Percentiles rank a stretch among this genome's conserved stretches.
Conservation (phyloP, 2,329 filamentous ascomycete species). For the Lachnellula subtilissima region DNA sequence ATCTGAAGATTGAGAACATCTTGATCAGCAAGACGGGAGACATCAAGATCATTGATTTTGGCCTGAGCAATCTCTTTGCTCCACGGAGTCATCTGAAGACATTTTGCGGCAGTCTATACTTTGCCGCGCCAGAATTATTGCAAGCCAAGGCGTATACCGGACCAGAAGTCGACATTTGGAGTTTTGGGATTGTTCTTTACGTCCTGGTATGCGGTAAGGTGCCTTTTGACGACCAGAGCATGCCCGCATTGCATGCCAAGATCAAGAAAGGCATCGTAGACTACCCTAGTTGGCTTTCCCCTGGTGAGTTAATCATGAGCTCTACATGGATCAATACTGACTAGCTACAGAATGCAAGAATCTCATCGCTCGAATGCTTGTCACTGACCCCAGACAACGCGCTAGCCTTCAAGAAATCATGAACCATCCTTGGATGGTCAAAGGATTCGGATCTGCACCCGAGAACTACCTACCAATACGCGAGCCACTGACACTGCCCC, state of each 20-base stretch:
- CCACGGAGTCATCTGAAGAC: conserved; percentile 84
- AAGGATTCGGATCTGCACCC: conserved; percentile 79
- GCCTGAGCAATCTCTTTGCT: conserved; percentile 91
- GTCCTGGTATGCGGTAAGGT: conserved; percentile 97
- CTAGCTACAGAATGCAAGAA: conserved; percentile 73
- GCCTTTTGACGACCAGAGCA: conserved; percentile 97
- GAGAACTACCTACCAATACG: conserved; percentile 84
- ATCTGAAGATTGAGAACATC: conserved; percentile 98
- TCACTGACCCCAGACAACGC: conserved; percentile 84
- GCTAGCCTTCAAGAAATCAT: conserved; percentile 88
- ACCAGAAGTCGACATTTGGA: conserved; percentile 97
- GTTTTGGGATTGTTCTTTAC: conserved; percentile 96
- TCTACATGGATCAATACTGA: conserved; percentile 9
- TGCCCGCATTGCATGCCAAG: conserved; percentile 96
- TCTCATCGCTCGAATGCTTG: conserved; percentile 90
- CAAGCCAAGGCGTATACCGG: conserved; percentile 93
- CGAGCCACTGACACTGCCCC: conserved; percentile 77
- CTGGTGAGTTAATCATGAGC: conserved; percentile 54
- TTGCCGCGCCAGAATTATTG: conserved; percentile 89
- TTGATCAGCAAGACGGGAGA: conserved; percentile 98
- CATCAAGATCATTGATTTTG: conserved; percentile 99
- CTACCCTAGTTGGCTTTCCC: conserved; percentile 88
- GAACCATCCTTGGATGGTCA: conserved; percentile 92
- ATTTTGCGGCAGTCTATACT: conserved; percentile 96
- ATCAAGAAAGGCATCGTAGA: conserved; percentile 97